A percentile compares a stretch with the other conserved stretches of the same genome.
phyloP scores from a whole-genome alignment of 768 basidiomycete species.

The Suillus subalutaceus region DNA sequence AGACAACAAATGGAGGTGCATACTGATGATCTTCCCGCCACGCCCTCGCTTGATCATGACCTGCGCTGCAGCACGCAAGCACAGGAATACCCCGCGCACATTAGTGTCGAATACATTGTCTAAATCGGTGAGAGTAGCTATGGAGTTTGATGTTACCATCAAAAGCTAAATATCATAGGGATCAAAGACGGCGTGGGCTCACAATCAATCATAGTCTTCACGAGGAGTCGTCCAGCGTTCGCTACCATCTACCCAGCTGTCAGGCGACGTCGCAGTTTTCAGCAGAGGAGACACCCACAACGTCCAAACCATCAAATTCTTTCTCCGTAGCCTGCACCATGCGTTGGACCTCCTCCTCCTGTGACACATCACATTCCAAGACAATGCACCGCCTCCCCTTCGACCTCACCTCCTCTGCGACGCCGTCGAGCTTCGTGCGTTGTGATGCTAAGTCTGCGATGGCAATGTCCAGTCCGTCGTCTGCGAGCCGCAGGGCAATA shows the following conservation, averaged over 20 bases:
- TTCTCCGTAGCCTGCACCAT: slow-evolving; percentile 36
- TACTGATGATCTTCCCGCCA: slow-evolving; percentile 46
- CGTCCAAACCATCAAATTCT: slow-evolving; percentile 43
- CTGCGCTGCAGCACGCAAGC: slow-evolving; percentile 43
- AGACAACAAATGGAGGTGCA: neutral
- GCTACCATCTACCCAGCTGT: slow-evolving; percentile 7
- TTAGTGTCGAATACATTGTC: slow-evolving; percentile 37
- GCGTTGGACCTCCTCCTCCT: slow-evolving; percentile 39
- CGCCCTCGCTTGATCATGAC: slow-evolving; percentile 46
- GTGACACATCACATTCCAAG: slow-evolving; percentile 39
- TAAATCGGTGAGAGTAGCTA: slow-evolving; percentile 28
- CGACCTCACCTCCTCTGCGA: slow-evolving; percentile 25
- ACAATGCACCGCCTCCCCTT: slow-evolving; percentile 20
- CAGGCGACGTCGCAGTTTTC: neutral
- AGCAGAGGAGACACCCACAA: slow-evolving; percentile 30
- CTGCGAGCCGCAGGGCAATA: slow-evolving; percentile 47
- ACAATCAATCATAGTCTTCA: slow-evolving; percentile 4
- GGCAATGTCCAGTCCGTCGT: slow-evolving; percentile 48
- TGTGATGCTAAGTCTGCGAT: slow-evolving; percentile 40
- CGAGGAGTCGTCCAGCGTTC: slow-evolving; percentile 6
- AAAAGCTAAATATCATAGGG: neutral
- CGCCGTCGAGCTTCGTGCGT: slow-evolving; percentile 21
- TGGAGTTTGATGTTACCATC: neutral
- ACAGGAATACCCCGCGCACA: slow-evolving; percentile 38
- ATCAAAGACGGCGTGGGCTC: neutral